Base-by-base conservation (phyloP, 257 asterid species). In the Haberlea rhodopensis region DNA sequence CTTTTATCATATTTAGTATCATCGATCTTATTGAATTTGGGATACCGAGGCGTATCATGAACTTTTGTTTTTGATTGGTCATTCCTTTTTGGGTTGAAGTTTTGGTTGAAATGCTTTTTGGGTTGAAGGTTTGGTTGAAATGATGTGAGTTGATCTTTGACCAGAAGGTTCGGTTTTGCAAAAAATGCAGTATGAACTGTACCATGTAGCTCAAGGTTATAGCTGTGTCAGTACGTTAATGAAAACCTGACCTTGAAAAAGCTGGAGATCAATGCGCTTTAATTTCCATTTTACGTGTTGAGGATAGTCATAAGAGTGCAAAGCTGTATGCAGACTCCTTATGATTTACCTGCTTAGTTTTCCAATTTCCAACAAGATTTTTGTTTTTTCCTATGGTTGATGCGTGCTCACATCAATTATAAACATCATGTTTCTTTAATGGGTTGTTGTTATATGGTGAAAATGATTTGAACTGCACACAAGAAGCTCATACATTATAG, bases 1-100 rank as follows among this genome's bases (percentile, higher is more conserved):
- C 22, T 59, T 65, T 25, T 34, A 48, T 4, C n/a, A 57, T 55
- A 61, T 57, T 25, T 57, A 24, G 32, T 29, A 21, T 26, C 53
- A n/a, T 53, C n/a, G n/a, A n/a, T n/a, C n/a, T 61, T 18, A 16
- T 52, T 60, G 69, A 51, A 13, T 63, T 45, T 57, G 62, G 60
- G 27, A n/a, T 18, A 23, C 52, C 48, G 66, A 52, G 4, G 61
- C 52, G 37, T 71, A 60, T 68, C 71, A 56, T 37, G 71, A 28
- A 29, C 23, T 46, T 69, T n/a, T 27, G 22, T 29, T 45, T 32
- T 71, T 26, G 15, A 23, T 29, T 55, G 48, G 27, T 55, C 32
- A 40, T n/a, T n/a, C n/a, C n/a, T n/a, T n/a, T n/a, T n/a, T n/a
- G n/a, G n/a, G n/a, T n/a, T n/a, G n/a, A n/a, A n/a, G n/a, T n/a